A percentile compares a stretch with the other conserved stretches of the same genome.
Evolutionary conservation across 2,329 filamentous ascomycete genomes (phyloP).

Genomic region (Scedosporium minutisporum): DNA sequence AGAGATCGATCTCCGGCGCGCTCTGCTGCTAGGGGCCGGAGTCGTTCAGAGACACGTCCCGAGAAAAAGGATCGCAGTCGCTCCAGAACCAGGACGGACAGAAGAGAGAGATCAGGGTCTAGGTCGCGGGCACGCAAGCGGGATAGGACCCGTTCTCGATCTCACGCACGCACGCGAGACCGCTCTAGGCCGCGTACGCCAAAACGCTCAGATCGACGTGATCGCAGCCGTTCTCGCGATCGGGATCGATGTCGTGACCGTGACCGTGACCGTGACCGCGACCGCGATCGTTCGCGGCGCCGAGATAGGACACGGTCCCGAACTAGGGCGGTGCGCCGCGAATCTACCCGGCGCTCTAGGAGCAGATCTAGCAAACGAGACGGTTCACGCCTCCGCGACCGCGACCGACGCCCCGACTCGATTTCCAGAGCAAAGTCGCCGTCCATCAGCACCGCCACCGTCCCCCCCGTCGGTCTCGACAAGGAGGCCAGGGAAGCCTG

Average conservation of each 20-base stretch:
- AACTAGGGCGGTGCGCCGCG: slow-evolving; percentile 10
- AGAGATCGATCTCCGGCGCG: background rate
- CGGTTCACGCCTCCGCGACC: slow-evolving; percentile 12
- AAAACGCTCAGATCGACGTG: slow-evolving; percentile 16
- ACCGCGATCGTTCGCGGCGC: slow-evolving; percentile 14
- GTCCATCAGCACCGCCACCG: slow-evolving; percentile 23
- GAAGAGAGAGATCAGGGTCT: slow-evolving; percentile 9
- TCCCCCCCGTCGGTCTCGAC: slow-evolving; percentile 29
- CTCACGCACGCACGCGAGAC: background rate
- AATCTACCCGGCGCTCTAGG: slow-evolving; percentile 7
- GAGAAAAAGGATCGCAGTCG: slow-evolving; percentile 23
- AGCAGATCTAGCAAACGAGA: slow-evolving; percentile 12
- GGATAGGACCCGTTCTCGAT: slow-evolving; percentile 5
- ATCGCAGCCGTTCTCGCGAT: slow-evolving; percentile 27
- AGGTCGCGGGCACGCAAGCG: background rate
- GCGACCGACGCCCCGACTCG: slow-evolving; percentile 25
- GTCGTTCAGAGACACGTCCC: slow-evolving; percentile 25
- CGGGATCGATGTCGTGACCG: slow-evolving; percentile 21
- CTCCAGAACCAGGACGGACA: slow-evolving; percentile 22
- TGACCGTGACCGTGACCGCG: slow-evolving; percentile 16
- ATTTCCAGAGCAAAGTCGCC: slow-evolving; percentile 36
- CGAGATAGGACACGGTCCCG: slow-evolving; percentile 23
- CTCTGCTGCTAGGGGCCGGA: slow-evolving; percentile 17
- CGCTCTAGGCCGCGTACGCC: slow-evolving; percentile 24
- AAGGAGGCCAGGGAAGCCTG: slow-evolving; percentile 44